Percentiles rank a stretch among this genome's conserved stretches.
phyloP scores from a whole-genome alignment of 2,329 filamentous ascomycete species.

The Penicillium sp. region DNA sequence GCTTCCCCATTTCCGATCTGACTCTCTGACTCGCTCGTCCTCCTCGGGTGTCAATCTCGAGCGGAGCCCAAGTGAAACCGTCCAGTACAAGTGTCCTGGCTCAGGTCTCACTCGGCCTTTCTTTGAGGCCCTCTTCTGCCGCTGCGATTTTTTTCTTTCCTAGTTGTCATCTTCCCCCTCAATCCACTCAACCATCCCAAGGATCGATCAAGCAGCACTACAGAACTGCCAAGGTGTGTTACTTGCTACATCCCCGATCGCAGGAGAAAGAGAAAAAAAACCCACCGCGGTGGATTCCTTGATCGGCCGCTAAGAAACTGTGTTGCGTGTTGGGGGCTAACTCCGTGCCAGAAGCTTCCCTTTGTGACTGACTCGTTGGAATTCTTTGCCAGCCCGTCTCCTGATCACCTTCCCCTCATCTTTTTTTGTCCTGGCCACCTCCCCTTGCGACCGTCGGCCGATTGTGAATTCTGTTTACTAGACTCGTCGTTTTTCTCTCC shows the following conservation, averaged over 20 bases:
- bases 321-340: slow-evolving; percentile 17
- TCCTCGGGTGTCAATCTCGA: slow-evolving; percentile 7
- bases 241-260: slow-evolving; percentile 1
- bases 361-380: slow-evolving; percentile 18
- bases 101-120: neutral
- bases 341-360: slow-evolving; percentile 25
- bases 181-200: too few relatives aligned
- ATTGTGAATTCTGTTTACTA: slow-evolving; percentile 7
- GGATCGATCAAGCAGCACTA: neutral
- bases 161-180: too few relatives aligned
- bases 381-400: slow-evolving; percentile 15
- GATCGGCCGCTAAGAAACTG: slow-evolving; percentile 29
- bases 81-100: slow-evolving; percentile 1
- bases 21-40: slow-evolving; percentile 21
- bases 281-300: slow-evolving; percentile 30
- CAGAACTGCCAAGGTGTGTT: neutral
- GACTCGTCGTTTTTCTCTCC: slow-evolving; percentile 17
- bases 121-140: neutral
- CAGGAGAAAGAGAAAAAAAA: too few relatives aligned
- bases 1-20: slow-evolving; percentile 19
- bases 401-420: slow-evolving; percentile 15
- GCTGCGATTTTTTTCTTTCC: neutral
- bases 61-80: slow-evolving; percentile 16
- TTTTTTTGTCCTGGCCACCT: neutral
- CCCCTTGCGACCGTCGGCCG: slow-evolving; percentile 19